phyloP scores from a whole-genome alignment of 495 filamentous ascomycete genomes.

The Podospora comata region DNA sequence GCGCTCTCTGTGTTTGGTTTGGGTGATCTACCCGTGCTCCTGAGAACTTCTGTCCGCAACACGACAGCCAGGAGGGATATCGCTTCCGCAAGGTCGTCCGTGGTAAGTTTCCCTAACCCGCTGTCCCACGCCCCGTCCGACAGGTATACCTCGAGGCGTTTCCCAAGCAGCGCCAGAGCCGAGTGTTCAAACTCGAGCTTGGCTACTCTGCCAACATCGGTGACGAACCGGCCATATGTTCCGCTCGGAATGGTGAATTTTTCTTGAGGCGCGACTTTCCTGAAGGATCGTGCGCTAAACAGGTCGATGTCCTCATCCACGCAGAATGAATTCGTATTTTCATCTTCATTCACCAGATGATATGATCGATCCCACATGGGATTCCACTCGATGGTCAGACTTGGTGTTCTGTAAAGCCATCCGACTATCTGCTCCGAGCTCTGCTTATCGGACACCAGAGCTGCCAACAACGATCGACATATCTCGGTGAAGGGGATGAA shows the following conservation, averaged over 20 bases:
- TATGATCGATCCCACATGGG: conserved; percentile 58
- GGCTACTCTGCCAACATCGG: conserved; percentile 52
- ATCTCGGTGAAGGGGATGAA: conserved; percentile 67
- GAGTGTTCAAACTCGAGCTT: conserved; percentile 71
- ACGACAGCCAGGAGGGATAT: conserved; percentile 44
- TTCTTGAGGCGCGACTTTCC: conserved; percentile 34
- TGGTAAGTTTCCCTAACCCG: conserved; percentile 33
- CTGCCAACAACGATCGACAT: conserved; percentile 39
- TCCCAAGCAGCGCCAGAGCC: conserved; percentile 71
- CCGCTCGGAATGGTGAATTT: conserved; percentile 55
- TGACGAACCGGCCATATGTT: conserved; percentile 67
- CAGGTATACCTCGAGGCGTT: conserved; percentile 60
- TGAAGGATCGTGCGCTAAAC: conserved; percentile 40
- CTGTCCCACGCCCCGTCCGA: conserved; percentile 35
- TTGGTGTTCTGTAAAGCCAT: conserved; percentile 60
- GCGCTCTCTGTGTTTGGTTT: conserved; percentile 37
- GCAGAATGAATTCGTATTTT: conserved; percentile 67
- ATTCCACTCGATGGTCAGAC: conserved; percentile 63
- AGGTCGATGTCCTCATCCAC: conserved; percentile 53
- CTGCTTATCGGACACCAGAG: conserved; percentile 44
- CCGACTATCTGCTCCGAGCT: conserved; percentile 49
- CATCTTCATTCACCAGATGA: conserved; percentile 73
- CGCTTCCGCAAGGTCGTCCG: conserved; percentile 40
- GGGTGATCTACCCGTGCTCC: conserved; percentile 20
- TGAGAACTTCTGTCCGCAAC: conserved; percentile 39